Evolutionary conservation across 306 rosid species (phyloP).

Genomic region (Mimosa pudica): DNA sequence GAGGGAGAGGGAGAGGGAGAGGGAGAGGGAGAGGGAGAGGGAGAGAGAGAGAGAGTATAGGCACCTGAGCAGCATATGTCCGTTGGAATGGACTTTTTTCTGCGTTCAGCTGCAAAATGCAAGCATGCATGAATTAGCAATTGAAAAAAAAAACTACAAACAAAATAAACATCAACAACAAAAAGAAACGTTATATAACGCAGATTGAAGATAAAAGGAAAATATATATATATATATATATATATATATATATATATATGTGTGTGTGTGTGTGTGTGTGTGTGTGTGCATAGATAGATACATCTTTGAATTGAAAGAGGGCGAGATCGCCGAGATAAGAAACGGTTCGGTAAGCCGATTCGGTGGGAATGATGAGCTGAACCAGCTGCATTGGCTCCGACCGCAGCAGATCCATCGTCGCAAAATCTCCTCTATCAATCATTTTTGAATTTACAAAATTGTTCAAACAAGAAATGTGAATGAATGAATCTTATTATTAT

Average conservation of each 20-base stretch:
- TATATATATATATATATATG: too few relatives aligned
- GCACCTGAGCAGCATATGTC: constrained; percentile 77
- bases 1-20: too few relatives aligned
- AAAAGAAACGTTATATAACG: too few relatives aligned
- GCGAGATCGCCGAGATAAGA: constrained; percentile 63
- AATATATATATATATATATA: too few relatives aligned
- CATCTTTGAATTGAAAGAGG: constrained; percentile 67
- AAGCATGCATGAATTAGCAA: background rate
- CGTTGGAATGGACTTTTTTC: constrained; percentile 61
- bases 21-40: too few relatives aligned
- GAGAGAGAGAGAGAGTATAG: constrained; percentile 11
- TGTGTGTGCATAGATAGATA: constrained; percentile 10
- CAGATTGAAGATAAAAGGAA: too few relatives aligned
- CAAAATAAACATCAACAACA: too few relatives aligned
- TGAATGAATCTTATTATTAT: background rate
- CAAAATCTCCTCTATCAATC: constrained; percentile 23
- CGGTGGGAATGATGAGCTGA: constrained; percentile 61
- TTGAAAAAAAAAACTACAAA: background rate
- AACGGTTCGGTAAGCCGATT: constrained; percentile 41
- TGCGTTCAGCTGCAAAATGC: constrained; percentile 52
- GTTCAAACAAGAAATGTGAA: background rate
- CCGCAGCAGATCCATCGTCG: constrained; percentile 60
- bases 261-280: too few relatives aligned
- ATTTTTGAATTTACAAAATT: background rate
- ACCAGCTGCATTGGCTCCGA: constrained; percentile 72